Evolutionary conservation across 2,329 filamentous ascomycete genomes (phyloP).

Genomic region (Colletotrichum tanaceti): DNA sequence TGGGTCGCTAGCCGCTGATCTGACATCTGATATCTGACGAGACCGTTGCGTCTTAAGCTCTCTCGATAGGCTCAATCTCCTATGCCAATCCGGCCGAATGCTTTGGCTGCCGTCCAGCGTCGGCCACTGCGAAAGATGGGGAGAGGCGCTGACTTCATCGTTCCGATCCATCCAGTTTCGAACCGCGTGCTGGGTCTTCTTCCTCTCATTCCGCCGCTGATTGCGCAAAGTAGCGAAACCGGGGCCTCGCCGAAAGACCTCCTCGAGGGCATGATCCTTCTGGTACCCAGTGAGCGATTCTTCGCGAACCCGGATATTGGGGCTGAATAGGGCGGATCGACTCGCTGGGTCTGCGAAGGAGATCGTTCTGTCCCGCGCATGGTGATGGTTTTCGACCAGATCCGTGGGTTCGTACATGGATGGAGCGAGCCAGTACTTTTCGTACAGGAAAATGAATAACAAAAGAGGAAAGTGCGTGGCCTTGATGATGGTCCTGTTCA

Average conservation of each 20-base stretch:
- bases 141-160: slow-evolving; percentile 61
- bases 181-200: slow-evolving; percentile 83
- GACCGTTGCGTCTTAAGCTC: slow-evolving; percentile 59
- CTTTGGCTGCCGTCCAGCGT: slow-evolving; percentile 58
- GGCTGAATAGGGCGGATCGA: slow-evolving; percentile 77
- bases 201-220: slow-evolving; percentile 71
- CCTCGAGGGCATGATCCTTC: slow-evolving; percentile 89
- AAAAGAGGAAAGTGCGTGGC: slow-evolving; percentile 88
- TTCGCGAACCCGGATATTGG: slow-evolving; percentile 77
- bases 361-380: slow-evolving; percentile 61
- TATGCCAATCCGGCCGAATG: slow-evolving; percentile 58
- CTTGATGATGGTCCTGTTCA: slow-evolving; percentile 94
- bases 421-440: slow-evolving; percentile 80
- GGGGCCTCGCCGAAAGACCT: slow-evolving; percentile 84
- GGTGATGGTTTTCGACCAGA: slow-evolving; percentile 78
- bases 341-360: slow-evolving; percentile 68
- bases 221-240: slow-evolving; percentile 71
- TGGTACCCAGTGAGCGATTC: slow-evolving; percentile 90
- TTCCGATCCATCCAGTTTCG: slow-evolving; percentile 89
- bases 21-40: slow-evolving; percentile 65
- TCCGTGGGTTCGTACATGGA: slow-evolving; percentile 86
- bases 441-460: slow-evolving; percentile 88
- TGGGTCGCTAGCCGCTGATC: slow-evolving; percentile 72
- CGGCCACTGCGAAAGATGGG: slow-evolving; percentile 61
- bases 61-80: slow-evolving; percentile 64